These are phyloP conservation scores for Leccinum variicolor DNA, from an alignment of 768 basidiomycete genomes.

Conservation along the genomic window DNA sequence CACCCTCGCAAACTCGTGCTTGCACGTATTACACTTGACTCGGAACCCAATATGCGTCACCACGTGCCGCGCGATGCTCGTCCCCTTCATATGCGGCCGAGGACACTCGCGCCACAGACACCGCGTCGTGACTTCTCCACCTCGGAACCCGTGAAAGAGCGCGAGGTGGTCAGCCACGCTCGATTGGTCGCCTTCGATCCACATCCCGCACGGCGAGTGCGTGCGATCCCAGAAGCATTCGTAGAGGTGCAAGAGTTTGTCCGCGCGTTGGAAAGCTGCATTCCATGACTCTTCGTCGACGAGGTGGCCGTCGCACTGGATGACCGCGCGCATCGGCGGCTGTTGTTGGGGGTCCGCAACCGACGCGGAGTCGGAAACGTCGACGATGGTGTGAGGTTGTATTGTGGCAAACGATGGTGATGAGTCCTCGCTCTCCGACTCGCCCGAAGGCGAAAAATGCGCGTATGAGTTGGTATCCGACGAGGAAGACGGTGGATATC, in stretches of 20 bases:
- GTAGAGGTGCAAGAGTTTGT: conserved; percentile 27
- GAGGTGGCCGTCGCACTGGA: conserved; percentile 25
- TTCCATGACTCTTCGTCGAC: conserved; percentile 30
- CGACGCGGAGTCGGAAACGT: conserved; percentile 8
- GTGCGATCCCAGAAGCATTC: conserved; percentile 29
- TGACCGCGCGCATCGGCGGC: conserved; percentile 12
- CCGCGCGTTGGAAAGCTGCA: conserved; percentile 18
- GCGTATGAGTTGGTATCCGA: conserved; percentile 10
- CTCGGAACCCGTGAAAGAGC: conserved; percentile 29
- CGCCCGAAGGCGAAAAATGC: conserved; percentile 18
- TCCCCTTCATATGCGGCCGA: conserved; percentile 29
- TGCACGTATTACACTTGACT: conserved; percentile 29
- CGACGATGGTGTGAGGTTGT: conserved; percentile 19
- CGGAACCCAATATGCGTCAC: conserved; percentile 31
- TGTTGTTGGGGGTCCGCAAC: background rate
- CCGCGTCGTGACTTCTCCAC: conserved; percentile 29
- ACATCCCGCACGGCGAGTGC: conserved; percentile 29
- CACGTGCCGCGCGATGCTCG: conserved; percentile 32
- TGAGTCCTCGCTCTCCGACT: conserved; percentile 24
- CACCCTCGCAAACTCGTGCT: conserved; percentile 31
- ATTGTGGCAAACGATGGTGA: conserved; percentile 7
- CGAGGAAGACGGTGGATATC: conserved; percentile 13
- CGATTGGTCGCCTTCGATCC: conserved; percentile 34
- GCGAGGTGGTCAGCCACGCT: conserved; percentile 32
- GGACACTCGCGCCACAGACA: conserved; percentile 32